Conservation (phyloP, 139 green algal species). For the Limnomonas spitsbergensis region DNA sequence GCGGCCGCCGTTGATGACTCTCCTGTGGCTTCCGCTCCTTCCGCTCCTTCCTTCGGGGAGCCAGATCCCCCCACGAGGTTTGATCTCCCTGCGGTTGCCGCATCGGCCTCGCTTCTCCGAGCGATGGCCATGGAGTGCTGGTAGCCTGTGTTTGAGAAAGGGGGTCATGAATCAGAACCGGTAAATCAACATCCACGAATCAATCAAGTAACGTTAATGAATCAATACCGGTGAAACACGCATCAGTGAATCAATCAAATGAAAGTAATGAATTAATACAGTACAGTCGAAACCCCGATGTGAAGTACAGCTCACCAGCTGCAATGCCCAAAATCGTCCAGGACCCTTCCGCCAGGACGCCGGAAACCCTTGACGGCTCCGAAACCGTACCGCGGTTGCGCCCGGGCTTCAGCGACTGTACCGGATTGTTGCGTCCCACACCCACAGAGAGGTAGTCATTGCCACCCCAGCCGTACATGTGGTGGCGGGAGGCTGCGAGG, state of each 20-base stretch:
- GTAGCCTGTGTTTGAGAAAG: no score
- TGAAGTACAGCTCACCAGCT: conserved; percentile 21
- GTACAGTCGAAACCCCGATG: no score
- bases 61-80: not conserved
- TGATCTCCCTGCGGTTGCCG: not conserved
- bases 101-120: no score
- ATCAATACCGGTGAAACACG: no score
- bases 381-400: conserved; percentile 24
- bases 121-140: no score
- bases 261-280: no score
- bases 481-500: conserved; percentile 31
- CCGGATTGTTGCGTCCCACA: conserved; percentile 25
- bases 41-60: no score
- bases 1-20: not conserved
- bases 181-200: no score
- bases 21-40: not conserved
- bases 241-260: no score
- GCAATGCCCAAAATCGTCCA: conserved; percentile 37
- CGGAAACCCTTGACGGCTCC: conserved; percentile 25
- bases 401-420: conserved; percentile 22
- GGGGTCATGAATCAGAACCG: no score
- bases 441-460: conserved; percentile 46
- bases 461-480: conserved; percentile 48
- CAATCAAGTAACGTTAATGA: no score
- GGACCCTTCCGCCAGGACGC: conserved; percentile 21